phyloP scores from a whole-genome alignment of 2,329 filamentous ascomycete genomes.

The Aspergillus sp. region DNA sequence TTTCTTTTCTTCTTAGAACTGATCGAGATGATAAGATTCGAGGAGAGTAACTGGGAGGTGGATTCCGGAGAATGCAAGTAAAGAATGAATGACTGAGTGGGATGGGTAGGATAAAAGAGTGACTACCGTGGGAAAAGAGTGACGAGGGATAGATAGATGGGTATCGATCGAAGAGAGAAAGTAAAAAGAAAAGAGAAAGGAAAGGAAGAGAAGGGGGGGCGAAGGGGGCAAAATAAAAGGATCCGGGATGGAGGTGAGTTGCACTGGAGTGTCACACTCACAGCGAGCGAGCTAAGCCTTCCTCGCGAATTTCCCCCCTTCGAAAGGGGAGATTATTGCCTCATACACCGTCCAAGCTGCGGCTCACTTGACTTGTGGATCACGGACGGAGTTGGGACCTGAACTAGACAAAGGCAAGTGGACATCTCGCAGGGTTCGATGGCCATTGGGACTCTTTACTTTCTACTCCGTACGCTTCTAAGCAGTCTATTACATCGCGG shows the following conservation, averaged over 20 bases:
- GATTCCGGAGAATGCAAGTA: slow-evolving; percentile 2
- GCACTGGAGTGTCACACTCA: not conserved
- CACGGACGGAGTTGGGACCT: not conserved
- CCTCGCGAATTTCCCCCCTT: slow-evolving; percentile 1
- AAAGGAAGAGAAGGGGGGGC: slow-evolving; percentile 12
- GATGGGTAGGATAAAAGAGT: slow-evolving; percentile 20
- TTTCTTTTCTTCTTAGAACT: not conserved
- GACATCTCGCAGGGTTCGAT: not conserved
- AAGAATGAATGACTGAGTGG: slow-evolving; percentile 29
- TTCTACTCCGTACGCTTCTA: not conserved
- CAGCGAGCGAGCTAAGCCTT: slow-evolving; percentile 9
- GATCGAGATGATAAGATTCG: slow-evolving; percentile 2
- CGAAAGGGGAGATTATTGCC: slow-evolving; percentile 1
- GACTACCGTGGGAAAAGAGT: slow-evolving; percentile 21
- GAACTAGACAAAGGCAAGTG: not conserved
- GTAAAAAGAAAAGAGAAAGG: slow-evolving; percentile 14
- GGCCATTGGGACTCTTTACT: not conserved
- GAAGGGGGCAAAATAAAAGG: slow-evolving; percentile 3
- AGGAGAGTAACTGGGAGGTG: not conserved
- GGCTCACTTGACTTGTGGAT: slow-evolving; percentile 9
- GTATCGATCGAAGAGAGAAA: slow-evolving; percentile 15
- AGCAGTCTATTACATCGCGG: not conserved
- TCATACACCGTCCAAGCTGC: slow-evolving; percentile 2
- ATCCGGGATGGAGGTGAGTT: not conserved
- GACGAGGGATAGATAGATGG: slow-evolving; percentile 6